Conservation (phyloP, 805 yeast species). For the Ogataea paradorogensis region DNA sequence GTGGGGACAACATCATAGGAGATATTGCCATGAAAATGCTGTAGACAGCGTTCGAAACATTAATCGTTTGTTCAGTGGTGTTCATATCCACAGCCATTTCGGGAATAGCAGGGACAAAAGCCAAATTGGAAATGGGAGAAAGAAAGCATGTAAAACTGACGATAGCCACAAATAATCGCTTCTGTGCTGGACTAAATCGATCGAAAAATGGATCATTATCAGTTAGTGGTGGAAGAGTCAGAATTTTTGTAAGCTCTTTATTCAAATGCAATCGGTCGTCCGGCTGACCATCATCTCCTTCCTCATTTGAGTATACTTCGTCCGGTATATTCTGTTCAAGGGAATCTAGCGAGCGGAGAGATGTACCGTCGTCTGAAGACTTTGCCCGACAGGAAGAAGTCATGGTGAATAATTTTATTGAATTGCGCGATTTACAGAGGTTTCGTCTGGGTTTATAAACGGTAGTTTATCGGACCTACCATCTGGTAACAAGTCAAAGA, state of each 20-base stretch:
- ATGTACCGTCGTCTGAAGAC: neutral
- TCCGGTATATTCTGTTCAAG: neutral
- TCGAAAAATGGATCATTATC: constrained; percentile 30
- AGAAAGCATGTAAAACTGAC: constrained; percentile 41
- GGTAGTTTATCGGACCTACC: neutral
- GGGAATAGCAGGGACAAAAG: constrained; percentile 52
- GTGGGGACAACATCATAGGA: constrained; percentile 49
- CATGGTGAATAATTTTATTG: neutral
- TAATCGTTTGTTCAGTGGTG: constrained; percentile 46
- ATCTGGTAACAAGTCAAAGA: neutral
- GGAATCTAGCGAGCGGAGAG: constrained; percentile 4
- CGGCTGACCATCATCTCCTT: constrained; percentile 3
- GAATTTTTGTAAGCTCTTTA: constrained; percentile 13
- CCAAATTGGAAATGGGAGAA: constrained; percentile 43
- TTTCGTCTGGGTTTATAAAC: neutral
- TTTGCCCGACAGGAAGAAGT: neutral
- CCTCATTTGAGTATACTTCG: constrained; percentile 1
- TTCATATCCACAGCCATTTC: constrained; percentile 44
- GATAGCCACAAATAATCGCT: constrained; percentile 32
- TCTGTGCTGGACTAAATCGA: constrained; percentile 25
- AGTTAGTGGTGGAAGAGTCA: constrained; percentile 21
- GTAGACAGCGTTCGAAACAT: constrained; percentile 48
- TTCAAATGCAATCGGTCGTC: constrained; percentile 9
- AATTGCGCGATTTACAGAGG: constrained; percentile 2
- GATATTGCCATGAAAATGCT: constrained; percentile 51